Conservation (phyloP, 2,329 filamentous ascomycete genomes). For the Phialophora tarda region DNA sequence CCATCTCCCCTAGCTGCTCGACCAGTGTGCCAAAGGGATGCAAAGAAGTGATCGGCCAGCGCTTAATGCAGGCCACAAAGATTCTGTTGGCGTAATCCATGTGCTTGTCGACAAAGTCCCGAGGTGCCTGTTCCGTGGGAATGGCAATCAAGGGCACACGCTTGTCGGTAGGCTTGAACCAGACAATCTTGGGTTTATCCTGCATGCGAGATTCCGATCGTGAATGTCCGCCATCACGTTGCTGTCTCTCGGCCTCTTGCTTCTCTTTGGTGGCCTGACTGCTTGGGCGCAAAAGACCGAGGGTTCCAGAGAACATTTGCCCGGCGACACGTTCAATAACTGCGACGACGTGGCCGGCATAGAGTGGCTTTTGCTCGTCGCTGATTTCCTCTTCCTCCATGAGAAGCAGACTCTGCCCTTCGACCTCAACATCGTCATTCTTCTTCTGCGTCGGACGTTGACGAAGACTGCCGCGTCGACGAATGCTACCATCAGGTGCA, state of each 20-base stretch:
- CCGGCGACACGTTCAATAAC: slow-evolving; percentile 96
- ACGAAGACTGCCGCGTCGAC: slow-evolving; percentile 89
- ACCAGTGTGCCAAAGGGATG: slow-evolving; percentile 98
- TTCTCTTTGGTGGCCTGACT: slow-evolving; percentile 99
- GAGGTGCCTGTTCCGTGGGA: slow-evolving; percentile 94
- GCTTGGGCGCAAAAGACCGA: slow-evolving; percentile 91
- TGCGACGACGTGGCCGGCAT: slow-evolving; percentile 94
- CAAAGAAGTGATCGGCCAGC: slow-evolving; percentile 99
- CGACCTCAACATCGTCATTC: slow-evolving; percentile 98
- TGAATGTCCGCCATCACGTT: slow-evolving; percentile 77
- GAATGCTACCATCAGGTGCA: slow-evolving; percentile 79
- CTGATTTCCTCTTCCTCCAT: slow-evolving; percentile 99
- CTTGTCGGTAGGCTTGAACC: slow-evolving; percentile 99
- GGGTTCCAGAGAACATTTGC: slow-evolving; percentile 98
- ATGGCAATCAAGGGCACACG: slow-evolving; percentile 97
- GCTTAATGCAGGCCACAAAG: slow-evolving; percentile 98
- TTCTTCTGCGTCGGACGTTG: slow-evolving; percentile 99
- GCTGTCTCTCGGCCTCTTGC: slow-evolving; percentile 93
- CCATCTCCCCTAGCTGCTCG: slow-evolving; percentile 96
- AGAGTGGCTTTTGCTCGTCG: slow-evolving; percentile 96
- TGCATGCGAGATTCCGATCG: slow-evolving; percentile 80
- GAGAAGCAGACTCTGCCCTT: slow-evolving; percentile 92
- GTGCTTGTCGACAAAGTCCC: slow-evolving; percentile 98
- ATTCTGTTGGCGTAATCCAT: slow-evolving; percentile 97
- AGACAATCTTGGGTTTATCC: slow-evolving; percentile 99